phyloP scores from a whole-genome alignment of 345 rosid species.

The Eucalyptus guilfoylei region DNA sequence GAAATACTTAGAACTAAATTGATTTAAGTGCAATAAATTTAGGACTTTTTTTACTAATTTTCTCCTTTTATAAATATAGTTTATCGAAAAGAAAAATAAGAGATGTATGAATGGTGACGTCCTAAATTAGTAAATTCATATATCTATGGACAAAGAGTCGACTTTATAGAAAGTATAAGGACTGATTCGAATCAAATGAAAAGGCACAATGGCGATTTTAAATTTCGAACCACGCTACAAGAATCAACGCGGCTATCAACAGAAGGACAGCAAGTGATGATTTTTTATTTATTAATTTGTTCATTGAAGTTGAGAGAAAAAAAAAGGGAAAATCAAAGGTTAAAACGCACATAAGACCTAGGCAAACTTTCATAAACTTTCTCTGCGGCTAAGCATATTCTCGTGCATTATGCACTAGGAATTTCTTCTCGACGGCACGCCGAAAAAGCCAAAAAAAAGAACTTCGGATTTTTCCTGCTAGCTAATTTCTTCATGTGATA shows the following conservation, averaged over 20 bases:
- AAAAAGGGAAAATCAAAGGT: neutral
- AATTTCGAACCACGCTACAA: neutral
- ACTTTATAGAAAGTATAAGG: neutral
- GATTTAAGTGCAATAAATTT: too few species aligned
- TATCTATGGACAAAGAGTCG: neutral
- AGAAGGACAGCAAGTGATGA: neutral
- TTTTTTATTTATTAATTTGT: neutral
- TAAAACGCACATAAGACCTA: too few species aligned
- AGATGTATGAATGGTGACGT: too few species aligned
- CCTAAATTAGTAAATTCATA: neutral
- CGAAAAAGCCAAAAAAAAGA: too few species aligned
- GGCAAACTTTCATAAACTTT: neutral
- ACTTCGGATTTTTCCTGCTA: neutral
- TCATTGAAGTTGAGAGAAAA: neutral
- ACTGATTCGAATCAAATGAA: neutral
- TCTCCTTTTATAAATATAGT: neutral
- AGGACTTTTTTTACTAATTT: too few species aligned
- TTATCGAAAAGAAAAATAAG: neutral
- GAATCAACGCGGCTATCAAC: neutral
- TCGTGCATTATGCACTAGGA: neutral
- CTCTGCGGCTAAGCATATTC: neutral
- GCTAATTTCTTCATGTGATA: neutral
- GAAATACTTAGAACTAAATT: too few species aligned
- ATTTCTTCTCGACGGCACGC: neutral
- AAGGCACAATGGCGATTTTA: neutral